phyloP scores from a whole-genome alignment of 148 eudicot species.

The Chenopodium quinoa region DNA sequence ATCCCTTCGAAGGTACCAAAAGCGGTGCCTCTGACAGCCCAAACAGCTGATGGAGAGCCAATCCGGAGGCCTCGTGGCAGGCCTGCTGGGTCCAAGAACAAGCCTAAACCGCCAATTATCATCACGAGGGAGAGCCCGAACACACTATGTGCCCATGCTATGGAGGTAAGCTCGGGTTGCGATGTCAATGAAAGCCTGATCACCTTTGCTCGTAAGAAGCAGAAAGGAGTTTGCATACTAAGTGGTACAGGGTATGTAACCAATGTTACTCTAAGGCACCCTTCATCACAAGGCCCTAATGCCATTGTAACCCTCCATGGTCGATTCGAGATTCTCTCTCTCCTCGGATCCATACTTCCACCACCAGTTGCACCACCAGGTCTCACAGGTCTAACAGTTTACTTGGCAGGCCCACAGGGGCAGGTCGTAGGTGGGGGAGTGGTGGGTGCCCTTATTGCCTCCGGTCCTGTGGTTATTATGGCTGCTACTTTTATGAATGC shows the following conservation, averaged over 20 bases:
- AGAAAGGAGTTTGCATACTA: slow-evolving; percentile 59
- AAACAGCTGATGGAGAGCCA: slow-evolving; percentile 29
- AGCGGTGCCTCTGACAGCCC: slow-evolving; percentile 14
- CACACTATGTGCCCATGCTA: slow-evolving; percentile 67
- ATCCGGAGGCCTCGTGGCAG: slow-evolving; percentile 64
- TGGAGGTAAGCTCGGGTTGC: slow-evolving; percentile 68
- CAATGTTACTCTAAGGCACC: slow-evolving; percentile 67
- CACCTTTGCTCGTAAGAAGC: slow-evolving; percentile 59
- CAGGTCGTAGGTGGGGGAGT: slow-evolving; percentile 66
- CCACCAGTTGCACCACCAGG: slow-evolving; percentile 66
- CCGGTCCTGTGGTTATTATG: slow-evolving; percentile 72
- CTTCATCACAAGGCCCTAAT: slow-evolving; percentile 45
- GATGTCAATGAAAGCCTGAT: slow-evolving; percentile 59
- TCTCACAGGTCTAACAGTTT: slow-evolving; percentile 56
- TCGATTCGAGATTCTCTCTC: slow-evolving; percentile 69
- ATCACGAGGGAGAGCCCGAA: slow-evolving; percentile 67
- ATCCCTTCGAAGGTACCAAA: slow-evolving; percentile 21
- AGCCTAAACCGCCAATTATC: slow-evolving; percentile 79
- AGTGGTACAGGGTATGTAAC: slow-evolving; percentile 68
- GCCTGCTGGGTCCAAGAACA: slow-evolving; percentile 82
- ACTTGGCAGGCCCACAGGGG: slow-evolving; percentile 21
- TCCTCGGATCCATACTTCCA: slow-evolving; percentile 65
- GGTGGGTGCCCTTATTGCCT: slow-evolving; percentile 65
- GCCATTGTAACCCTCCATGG: slow-evolving; percentile 68
- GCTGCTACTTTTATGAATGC: slow-evolving; percentile 74